Evolutionary conservation across 768 basidiomycete genomes (phyloP).

Genomic region (Pleurotus tuoliensis): DNA sequence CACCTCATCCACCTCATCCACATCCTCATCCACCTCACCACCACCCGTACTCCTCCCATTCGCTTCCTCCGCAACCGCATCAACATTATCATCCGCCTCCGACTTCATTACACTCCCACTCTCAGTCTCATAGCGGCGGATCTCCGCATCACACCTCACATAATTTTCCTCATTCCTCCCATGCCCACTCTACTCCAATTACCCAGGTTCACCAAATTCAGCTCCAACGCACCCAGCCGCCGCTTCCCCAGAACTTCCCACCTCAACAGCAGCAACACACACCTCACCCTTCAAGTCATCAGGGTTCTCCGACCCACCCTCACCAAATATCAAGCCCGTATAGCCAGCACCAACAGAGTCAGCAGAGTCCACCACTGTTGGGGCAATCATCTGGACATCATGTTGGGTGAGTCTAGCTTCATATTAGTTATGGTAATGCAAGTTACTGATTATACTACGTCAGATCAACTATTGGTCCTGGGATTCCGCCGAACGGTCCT

Average conservation of each 20-base stretch:
- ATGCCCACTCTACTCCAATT: slow-evolving; percentile 3
- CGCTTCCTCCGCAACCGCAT: background rate
- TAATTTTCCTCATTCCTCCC: background rate
- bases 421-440: background rate
- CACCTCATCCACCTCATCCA: slow-evolving; percentile 8
- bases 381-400: slow-evolving; percentile 2
- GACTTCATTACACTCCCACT: background rate
- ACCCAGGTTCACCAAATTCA: background rate
- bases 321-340: slow-evolving; percentile 9
- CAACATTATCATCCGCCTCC: background rate
- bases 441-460: background rate
- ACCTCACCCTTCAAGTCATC: background rate
- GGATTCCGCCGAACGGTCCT: background rate
- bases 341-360: slow-evolving; percentile 8
- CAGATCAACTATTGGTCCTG: background rate
- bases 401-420: background rate
- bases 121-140: background rate
- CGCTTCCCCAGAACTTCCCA: background rate
- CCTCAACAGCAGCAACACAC: background rate
- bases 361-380: slow-evolving; percentile 6
- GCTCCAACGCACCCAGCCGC: background rate
- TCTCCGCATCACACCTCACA: slow-evolving; percentile 1
- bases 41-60: slow-evolving; percentile 3
- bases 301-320: background rate
- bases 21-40: background rate